phyloP scores from a whole-genome alignment of 1,284 basidiomycete genomes.

The Cryptococcus depauperatus region DNA sequence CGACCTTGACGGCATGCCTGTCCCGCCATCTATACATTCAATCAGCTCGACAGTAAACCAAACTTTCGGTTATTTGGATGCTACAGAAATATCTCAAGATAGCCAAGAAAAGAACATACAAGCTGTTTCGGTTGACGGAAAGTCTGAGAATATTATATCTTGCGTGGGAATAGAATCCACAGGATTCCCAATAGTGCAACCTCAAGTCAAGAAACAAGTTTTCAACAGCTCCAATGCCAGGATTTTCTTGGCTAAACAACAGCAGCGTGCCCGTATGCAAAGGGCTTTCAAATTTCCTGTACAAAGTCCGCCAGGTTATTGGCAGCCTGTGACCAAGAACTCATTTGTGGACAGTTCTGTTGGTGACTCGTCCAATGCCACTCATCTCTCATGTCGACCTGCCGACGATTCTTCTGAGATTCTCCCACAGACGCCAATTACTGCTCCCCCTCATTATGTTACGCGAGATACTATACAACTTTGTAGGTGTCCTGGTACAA shows the following conservation, averaged over 20 bases:
- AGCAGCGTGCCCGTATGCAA: slow-evolving; percentile 28
- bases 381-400: slow-evolving; percentile 5
- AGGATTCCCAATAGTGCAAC: not conserved
- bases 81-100: not conserved
- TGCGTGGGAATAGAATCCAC: too few species aligned
- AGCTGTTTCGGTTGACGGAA: too few species aligned
- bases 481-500: too few species aligned
- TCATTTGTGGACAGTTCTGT: not conserved
- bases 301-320: slow-evolving; percentile 10
- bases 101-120: too few species aligned
- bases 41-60: not conserved
- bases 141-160: too few species aligned
- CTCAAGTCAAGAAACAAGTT: not conserved
- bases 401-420: slow-evolving; percentile 3
- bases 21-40: slow-evolving; percentile 13
- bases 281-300: slow-evolving; percentile 34
- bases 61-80: not conserved
- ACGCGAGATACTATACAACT: too few species aligned
- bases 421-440: slow-evolving; percentile 10
- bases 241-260: slow-evolving; percentile 33
- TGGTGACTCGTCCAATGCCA: slow-evolving; percentile 13
- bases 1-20: slow-evolving; percentile 10
- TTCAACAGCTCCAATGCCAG: slow-evolving; percentile 18
- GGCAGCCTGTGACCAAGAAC: not conserved
- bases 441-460: slow-evolving; percentile 3